Evolutionary conservation across 768 basidiomycete species (phyloP).

Genomic region (Tylopilus cervinicoccineus): DNA sequence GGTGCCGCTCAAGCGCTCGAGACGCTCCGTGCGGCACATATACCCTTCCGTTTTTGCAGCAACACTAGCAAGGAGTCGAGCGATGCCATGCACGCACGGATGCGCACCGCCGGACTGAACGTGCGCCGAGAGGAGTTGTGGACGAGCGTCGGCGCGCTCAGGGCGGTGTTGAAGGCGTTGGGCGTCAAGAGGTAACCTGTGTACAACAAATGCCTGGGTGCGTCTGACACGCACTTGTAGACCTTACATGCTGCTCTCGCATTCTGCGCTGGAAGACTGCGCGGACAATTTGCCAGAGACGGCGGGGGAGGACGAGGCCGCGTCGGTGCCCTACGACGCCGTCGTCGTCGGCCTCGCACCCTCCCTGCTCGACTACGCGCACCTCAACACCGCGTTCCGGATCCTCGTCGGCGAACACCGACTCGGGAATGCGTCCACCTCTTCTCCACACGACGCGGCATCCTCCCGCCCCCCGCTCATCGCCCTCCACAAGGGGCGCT

Average conservation of each 20-base stretch:
- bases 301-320: background rate
- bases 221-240: too few species aligned
- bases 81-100: slow-evolving; percentile 35
- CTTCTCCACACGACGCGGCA: too few species aligned
- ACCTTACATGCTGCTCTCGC: slow-evolving; percentile 55
- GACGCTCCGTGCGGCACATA: slow-evolving; percentile 27
- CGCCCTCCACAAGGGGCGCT: slow-evolving; percentile 57
- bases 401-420: slow-evolving; percentile 47
- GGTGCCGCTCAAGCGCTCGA: slow-evolving; percentile 34
- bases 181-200: slow-evolving; percentile 43
- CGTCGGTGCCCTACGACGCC: slow-evolving; percentile 38
- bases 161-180: slow-evolving; percentile 38
- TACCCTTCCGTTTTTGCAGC: slow-evolving; percentile 57
- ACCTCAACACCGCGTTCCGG: slow-evolving; percentile 64
- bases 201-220: too few species aligned
- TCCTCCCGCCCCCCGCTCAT: slow-evolving; percentile 40
- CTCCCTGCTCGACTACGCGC: slow-evolving; percentile 44
- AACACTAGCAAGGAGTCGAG: slow-evolving; percentile 69
- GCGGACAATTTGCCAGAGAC: background rate
- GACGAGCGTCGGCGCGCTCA: slow-evolving; percentile 62
- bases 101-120: slow-evolving; percentile 49
- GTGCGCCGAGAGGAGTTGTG: slow-evolving; percentile 46
- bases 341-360: slow-evolving; percentile 67
- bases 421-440: background rate
- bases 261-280: slow-evolving; percentile 45